Evolutionary conservation across 129 eudicot species (phyloP).

Genomic region (Lonicera japonica): DNA sequence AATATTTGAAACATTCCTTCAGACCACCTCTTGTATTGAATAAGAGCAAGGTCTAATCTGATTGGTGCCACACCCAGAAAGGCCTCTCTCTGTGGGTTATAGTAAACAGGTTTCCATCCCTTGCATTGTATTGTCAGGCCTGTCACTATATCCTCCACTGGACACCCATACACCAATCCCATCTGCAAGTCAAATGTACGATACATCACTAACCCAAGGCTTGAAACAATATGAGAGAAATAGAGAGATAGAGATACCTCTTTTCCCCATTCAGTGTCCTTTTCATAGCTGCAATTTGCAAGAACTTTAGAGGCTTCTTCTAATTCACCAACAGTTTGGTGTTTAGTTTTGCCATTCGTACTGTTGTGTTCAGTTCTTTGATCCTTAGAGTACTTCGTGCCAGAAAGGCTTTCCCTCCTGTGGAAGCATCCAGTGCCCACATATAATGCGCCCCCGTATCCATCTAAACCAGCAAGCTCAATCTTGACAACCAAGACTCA

Average conservation of each 20-base stretch:
- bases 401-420: slow-evolving; percentile 33
- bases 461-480: slow-evolving; percentile 35
- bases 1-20: slow-evolving; percentile 44
- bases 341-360: not conserved
- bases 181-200: slow-evolving; percentile 17
- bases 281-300: slow-evolving; percentile 42
- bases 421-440: slow-evolving; percentile 43
- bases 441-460: slow-evolving; percentile 23
- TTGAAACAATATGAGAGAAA: not conserved
- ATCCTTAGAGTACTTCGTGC: slow-evolving; percentile 15
- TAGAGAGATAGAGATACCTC: slow-evolving; percentile 24
- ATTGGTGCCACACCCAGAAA: slow-evolving; percentile 34
- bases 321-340: slow-evolving; percentile 22
- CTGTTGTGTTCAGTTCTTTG: not conserved
- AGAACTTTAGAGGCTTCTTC: slow-evolving; percentile 27
- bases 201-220: not conserved
- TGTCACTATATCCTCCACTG: slow-evolving; percentile 37
- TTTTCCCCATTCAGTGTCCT: slow-evolving; percentile 37
- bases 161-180: slow-evolving; percentile 39
- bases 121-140: slow-evolving; percentile 39
- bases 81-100: slow-evolving; percentile 26
- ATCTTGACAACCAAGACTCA: slow-evolving; percentile 8
- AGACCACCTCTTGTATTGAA: slow-evolving; percentile 34
- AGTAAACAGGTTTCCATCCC: slow-evolving; percentile 37
- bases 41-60: slow-evolving; percentile 20